Evolutionary conservation across 371 early-diverging fungal species (phyloP).

Genomic region (Cladochytrium tenue): DNA sequence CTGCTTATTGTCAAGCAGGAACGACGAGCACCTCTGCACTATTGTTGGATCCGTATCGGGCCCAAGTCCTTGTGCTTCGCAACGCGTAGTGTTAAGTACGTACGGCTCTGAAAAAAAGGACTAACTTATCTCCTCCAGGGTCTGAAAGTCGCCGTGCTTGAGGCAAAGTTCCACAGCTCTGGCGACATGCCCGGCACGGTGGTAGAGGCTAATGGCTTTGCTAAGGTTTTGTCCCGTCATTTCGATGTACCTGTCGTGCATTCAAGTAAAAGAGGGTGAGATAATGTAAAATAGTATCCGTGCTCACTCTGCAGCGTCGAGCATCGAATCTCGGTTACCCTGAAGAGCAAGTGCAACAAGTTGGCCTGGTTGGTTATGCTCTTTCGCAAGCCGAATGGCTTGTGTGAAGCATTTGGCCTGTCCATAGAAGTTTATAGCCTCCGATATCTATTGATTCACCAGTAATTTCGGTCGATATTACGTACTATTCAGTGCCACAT

Average conservation of each 20-base stretch:
- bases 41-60: slow-evolving; percentile 29
- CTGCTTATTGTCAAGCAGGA: slow-evolving; percentile 30
- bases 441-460: slow-evolving; percentile 23
- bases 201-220: slow-evolving; percentile 42
- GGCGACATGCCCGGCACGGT: slow-evolving; percentile 33
- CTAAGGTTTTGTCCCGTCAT: slow-evolving; percentile 24
- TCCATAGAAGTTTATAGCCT: slow-evolving; percentile 46
- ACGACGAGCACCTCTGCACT: slow-evolving; percentile 31
- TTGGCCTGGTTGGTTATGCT: slow-evolving; percentile 36
- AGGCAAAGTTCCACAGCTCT: slow-evolving; percentile 49
- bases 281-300: too few relatives aligned
- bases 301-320: slow-evolving; percentile 50
- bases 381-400: slow-evolving; percentile 54
- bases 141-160: slow-evolving; percentile 25
- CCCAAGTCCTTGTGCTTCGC: slow-evolving; percentile 20
- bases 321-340: slow-evolving; percentile 33
- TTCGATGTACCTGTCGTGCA: slow-evolving; percentile 41
- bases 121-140: slow-evolving; percentile 42
- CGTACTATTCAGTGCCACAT: neutral
- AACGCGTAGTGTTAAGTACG: neutral
- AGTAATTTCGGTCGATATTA: neutral
- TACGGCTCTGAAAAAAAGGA: neutral
- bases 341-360: slow-evolving; percentile 50
- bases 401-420: slow-evolving; percentile 45
- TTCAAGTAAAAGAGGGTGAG: neutral